phyloP scores from a whole-genome alignment of 139 green algal species.

The Penium margaritaceum region DNA sequence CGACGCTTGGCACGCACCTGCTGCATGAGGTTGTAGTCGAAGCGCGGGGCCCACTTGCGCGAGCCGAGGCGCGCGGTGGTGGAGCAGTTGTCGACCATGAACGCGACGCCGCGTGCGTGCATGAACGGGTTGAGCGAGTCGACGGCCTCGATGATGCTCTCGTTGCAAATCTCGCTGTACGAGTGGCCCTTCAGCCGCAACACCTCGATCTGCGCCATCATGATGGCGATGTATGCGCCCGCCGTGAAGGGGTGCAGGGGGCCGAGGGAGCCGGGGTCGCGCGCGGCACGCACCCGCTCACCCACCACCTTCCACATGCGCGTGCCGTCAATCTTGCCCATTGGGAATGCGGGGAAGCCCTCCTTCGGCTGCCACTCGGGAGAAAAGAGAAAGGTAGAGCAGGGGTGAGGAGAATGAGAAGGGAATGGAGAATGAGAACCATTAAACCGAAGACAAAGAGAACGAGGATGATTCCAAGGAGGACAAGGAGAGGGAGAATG shows the following conservation, averaged over 20 bases:
- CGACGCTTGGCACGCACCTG: slow-evolving; percentile 28
- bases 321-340: slow-evolving; percentile 97
- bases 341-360: slow-evolving; percentile 74
- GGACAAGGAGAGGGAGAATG: too few relatives aligned
- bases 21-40: slow-evolving; percentile 97
- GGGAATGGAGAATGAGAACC: too few relatives aligned
- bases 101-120: slow-evolving; percentile 94
- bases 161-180: slow-evolving; percentile 98
- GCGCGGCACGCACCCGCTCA: slow-evolving; percentile 69
- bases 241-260: slow-evolving; percentile 97
- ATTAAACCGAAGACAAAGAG: too few relatives aligned
- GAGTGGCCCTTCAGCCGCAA: slow-evolving; percentile 88
- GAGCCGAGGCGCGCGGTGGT: slow-evolving; percentile 93
- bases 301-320: slow-evolving; percentile 97
- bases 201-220: slow-evolving; percentile 87
- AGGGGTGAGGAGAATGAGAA: background rate
- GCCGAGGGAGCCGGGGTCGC: slow-evolving; percentile 60
- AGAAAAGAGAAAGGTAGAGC: background rate
- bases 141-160: slow-evolving; percentile 95
- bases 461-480: too few relatives aligned
- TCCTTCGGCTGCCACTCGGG: slow-evolving; percentile 43
- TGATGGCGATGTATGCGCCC: slow-evolving; percentile 90
- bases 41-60: slow-evolving; percentile 95
- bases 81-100: slow-evolving; percentile 99
- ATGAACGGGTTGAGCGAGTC: slow-evolving; percentile 99